Conservation (phyloP, 768 basidiomycete genomes). For the Agaricus sinodeliciosus region DNA sequence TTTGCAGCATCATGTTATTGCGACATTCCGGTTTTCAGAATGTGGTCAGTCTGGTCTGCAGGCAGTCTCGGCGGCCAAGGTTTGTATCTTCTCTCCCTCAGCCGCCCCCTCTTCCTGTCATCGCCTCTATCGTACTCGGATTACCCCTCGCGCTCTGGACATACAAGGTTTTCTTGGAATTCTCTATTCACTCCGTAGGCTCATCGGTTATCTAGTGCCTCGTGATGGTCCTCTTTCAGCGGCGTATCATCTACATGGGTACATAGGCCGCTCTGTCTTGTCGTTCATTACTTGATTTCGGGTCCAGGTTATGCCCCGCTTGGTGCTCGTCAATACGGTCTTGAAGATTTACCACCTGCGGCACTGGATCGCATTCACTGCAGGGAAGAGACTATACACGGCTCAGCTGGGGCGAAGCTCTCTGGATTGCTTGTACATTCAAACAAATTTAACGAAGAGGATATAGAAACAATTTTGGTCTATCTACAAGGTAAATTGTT, state of each 20-base stretch:
- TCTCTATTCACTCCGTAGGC: constrained; percentile 1
- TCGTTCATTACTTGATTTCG: not conserved
- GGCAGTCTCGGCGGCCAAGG: not conserved
- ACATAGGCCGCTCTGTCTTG: not conserved
- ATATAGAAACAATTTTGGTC: constrained; percentile 12
- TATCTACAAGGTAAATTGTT: constrained; percentile 19
- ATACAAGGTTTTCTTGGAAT: constrained; percentile 28
- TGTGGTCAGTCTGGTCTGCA: not conserved
- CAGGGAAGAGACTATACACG: constrained; percentile 14
- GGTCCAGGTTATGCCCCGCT: constrained; percentile 29
- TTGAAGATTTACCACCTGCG: constrained; percentile 16
- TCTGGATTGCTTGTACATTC: constrained; percentile 15
- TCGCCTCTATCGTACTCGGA: constrained; percentile 25
- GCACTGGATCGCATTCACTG: constrained; percentile 12
- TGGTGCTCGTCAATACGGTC: constrained; percentile 29
- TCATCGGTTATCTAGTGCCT: constrained; percentile 26
- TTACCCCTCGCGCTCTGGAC: constrained; percentile 33
- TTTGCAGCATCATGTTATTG: not conserved
- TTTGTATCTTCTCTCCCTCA: constrained; percentile 7
- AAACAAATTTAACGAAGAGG: not conserved
- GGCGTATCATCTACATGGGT: constrained; percentile 47
- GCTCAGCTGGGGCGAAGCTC: constrained; percentile 5
- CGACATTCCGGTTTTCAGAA: not conserved
- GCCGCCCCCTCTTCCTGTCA: constrained; percentile 22
- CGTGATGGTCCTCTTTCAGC: constrained; percentile 41